Percentiles rank a stretch among this genome's conserved stretches.
These are phyloP conservation scores for Neurospora discreta DNA, from an alignment of 495 filamentous ascomycete species.

Conservation along the genomic window DNA sequence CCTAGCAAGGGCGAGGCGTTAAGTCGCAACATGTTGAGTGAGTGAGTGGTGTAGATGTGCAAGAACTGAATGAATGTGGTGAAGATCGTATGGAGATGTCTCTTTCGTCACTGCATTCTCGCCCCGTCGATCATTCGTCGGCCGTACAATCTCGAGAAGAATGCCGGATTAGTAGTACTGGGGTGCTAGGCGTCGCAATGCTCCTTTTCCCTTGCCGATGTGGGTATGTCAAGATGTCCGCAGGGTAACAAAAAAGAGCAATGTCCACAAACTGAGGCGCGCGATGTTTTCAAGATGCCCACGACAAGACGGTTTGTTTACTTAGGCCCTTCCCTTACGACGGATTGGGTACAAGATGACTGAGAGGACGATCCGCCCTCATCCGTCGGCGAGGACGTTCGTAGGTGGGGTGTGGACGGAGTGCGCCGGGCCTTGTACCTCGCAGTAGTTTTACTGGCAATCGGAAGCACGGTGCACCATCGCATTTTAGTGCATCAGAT, in stretches of 20 bases:
- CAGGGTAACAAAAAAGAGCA: not conserved
- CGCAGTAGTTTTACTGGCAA: not conserved
- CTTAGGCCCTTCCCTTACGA: not conserved
- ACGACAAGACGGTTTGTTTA: not conserved
- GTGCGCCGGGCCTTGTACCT: not conserved
- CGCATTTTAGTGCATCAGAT: not conserved
- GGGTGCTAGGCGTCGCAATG: not conserved
- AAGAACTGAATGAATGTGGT: not conserved
- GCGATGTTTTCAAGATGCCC: not conserved
- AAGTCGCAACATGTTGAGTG: not conserved
- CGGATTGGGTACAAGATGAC: not conserved
- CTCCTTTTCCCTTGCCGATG: not conserved
- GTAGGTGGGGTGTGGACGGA: not conserved
- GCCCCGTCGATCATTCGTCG: not conserved
- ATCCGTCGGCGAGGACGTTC: not conserved
- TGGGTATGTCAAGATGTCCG: not conserved
- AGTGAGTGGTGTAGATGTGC: not conserved
- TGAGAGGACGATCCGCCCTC: not conserved
- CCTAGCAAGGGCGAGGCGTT: not conserved
- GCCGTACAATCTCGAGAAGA: not conserved
- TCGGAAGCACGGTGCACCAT: not conserved
- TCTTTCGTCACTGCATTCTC: not conserved
- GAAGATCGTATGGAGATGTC: not conserved
- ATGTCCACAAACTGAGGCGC: not conserved
- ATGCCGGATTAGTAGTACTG: not conserved